Evolutionary conservation across 2,329 filamentous ascomycete species (phyloP), one percentile per base, ranked within the genome.

Genomic region (Pestalotiopsis sp.): DNA sequence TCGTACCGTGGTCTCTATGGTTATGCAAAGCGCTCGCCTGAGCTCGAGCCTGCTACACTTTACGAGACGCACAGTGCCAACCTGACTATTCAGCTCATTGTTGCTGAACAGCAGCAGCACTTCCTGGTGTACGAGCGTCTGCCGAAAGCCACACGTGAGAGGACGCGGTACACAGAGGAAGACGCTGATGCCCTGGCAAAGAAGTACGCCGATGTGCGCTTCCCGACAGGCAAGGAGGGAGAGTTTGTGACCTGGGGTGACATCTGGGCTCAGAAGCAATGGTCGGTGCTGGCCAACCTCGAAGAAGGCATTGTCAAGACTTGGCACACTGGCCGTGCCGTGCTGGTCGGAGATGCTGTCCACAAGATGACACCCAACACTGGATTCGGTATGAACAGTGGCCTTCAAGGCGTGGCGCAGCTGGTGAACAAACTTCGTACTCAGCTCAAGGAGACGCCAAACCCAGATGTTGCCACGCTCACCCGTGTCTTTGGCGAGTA

Each of bases 301-400:
- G 78, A 80, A 41, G 79, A 82, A 67, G 80, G 79, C 23, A 70
- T 78, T 2, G 49, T 80, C 23, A 69, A 75, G 27, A 72, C 74
- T 49, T 81, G 80, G 80, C 70, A 63, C 23, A 72, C 69, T 68
- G 73, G 72, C 17, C 74, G 79, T 4, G 70, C 79, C 27, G 79
- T 80, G 5, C 76, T 81, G 6, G 76, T 75, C 0, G 79, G 80
- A 5, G 80, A 82, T 68, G 74, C 80, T 4, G 75, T 76, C 17
- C 78, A 79, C 63, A 81, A 81, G 67, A 70, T 80, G 59, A 79
- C 78, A 6, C 76, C 79, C 3, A 77, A 79, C 56, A 72, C 76
- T 1, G 79, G 78, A 4, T 72, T 77, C 3, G 78, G 79, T 2
- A 75, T 76, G 41, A 80, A 80, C 67, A 73, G 74, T 63, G 78